Conservation (phyloP, 1,284 basidiomycete species). For the Ustilago cynodontis region DNA sequence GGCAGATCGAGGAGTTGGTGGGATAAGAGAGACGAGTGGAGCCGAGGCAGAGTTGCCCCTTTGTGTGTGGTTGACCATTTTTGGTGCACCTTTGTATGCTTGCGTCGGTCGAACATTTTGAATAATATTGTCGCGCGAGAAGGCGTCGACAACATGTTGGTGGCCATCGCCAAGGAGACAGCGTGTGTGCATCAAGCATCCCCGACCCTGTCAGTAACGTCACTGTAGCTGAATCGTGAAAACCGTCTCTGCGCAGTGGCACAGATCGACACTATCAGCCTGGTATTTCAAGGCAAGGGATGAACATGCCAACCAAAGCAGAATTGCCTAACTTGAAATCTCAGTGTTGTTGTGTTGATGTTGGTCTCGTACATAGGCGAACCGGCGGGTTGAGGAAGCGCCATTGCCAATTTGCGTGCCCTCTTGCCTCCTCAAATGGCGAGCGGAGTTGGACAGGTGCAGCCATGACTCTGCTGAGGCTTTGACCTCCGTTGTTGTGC, state of each 20-base stretch:
- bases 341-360: neutral
- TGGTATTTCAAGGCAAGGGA: neutral
- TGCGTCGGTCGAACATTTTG: neutral
- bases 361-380: neutral
- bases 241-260: neutral
- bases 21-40: neutral
- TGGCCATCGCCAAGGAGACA: neutral
- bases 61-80: neutral
- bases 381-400: neutral
- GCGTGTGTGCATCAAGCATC: no score
- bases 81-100: neutral
- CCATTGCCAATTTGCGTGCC: neutral
- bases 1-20: neutral
- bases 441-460: slow-evolving; percentile 5
- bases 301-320: no score
- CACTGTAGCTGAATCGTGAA: no score
- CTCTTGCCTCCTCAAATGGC: neutral
- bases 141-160: neutral
- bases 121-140: neutral
- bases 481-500: neutral
- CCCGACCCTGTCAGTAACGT: no score
- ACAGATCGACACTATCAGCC: neutral
- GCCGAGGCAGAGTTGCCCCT: neutral
- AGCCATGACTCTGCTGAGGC: neutral
- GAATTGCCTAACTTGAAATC: neutral